Evolutionary conservation across 257 asterid genomes (phyloP), one percentile per base, ranked within the genome.

Genomic region (Jaltomata sinuosa): DNA sequence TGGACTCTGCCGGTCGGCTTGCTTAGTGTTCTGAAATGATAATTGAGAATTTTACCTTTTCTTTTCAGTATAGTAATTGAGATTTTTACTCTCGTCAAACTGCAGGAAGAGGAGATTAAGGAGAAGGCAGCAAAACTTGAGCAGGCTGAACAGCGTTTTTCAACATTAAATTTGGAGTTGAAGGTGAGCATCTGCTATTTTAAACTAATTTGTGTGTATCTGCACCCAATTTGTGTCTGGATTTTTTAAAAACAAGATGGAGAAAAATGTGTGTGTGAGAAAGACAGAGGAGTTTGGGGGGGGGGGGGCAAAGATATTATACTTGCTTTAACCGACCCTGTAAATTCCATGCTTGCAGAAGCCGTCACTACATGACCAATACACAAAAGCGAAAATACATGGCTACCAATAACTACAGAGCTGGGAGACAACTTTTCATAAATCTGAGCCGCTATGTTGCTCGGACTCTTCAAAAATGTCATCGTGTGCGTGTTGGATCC

Each of bases 91-190:
- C 32, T 27, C 47, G 45, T 85, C 69, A 79, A 87, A 74, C 81
- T 85, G 83, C 89, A 97, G 99, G 99, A 95, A 50, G 94, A 93
- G 81, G 98, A 92, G 87, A 87, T 94, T 69, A 97, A 91, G 92
- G 94, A 87, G 74, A 97, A 93, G 89, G 84, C 91, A 34, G 57
- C 94, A 42, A 95, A 86, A 87, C 86, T 93, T 89, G 99, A 94
- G 91, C 92, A 91, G 85, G 94, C 94, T 54, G 99, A 95, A 91
- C 95, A 95, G 91, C 97, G 90, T 45, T 71, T 93, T 91, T 89
- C 97, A 71, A 97, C 98, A 79, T 79, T 97, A 86, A 93, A 91
- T 89, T 82, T 91, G 90, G 98, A 93, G 82, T 74, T 97, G 88
- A 93, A 92, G 99, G 99, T 97, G 88, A 85, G 91, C 29, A 69